Conservation (phyloP, 2,329 filamentous ascomycete species). For the Cladosporium halotolerans region DNA sequence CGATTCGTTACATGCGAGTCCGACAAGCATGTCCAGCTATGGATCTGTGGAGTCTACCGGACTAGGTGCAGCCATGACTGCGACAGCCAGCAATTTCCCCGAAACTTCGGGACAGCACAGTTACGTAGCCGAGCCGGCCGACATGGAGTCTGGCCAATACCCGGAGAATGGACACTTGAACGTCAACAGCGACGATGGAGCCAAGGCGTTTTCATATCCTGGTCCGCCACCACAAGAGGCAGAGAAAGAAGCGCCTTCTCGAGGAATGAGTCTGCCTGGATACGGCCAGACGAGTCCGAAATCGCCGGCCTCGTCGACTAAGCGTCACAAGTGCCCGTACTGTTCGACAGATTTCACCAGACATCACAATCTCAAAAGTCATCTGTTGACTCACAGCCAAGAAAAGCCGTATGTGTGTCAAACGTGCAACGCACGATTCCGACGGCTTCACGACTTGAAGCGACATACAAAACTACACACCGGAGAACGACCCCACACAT, state of each 20-base stretch:
- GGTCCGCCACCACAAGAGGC: constrained; percentile 48
- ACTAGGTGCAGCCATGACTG: constrained; percentile 34
- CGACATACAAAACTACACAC: constrained; percentile 95
- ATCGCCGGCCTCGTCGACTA: constrained; percentile 59
- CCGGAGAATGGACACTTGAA: constrained; percentile 18
- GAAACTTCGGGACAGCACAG: constrained; percentile 31
- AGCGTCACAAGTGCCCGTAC: constrained; percentile 94
- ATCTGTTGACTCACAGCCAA: constrained; percentile 93
- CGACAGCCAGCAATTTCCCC: constrained; percentile 47
- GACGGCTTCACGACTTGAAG: constrained; percentile 89
- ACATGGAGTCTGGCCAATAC: constrained; percentile 34
- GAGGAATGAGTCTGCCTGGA: constrained; percentile 54
- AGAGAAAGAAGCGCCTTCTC: constrained; percentile 44
- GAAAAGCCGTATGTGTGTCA: constrained; percentile 95
- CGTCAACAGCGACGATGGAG: constrained; percentile 28
- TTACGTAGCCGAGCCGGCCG: constrained; percentile 30
- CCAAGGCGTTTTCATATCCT: constrained; percentile 59
- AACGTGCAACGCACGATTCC: constrained; percentile 87
- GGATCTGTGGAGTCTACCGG: constrained; percentile 45
- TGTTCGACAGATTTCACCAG: constrained; percentile 95
- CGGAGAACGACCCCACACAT: constrained; percentile 90
- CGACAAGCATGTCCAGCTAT: constrained; percentile 49
- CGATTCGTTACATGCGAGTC: constrained; percentile 46
- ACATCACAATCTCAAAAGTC: constrained; percentile 95
- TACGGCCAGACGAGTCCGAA: constrained; percentile 53